phyloP scores from a whole-genome alignment of 768 basidiomycete genomes.

The Inosperma sp. region DNA sequence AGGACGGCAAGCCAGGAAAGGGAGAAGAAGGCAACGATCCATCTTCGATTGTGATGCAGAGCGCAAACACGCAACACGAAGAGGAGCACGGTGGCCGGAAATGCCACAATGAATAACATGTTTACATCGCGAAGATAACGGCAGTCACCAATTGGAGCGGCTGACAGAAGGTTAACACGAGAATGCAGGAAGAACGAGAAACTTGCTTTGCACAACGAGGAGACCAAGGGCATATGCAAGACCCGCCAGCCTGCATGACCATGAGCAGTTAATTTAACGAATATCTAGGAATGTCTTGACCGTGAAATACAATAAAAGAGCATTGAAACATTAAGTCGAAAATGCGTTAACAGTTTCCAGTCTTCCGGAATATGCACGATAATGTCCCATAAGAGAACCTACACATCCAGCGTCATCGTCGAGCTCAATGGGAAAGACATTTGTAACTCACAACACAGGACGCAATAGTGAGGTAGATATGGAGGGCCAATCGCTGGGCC shows the following conservation, averaged over 20 bases:
- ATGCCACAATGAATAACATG: not conserved
- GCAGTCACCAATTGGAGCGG: slow-evolving; percentile 3
- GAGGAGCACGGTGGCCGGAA: slow-evolving; percentile 20
- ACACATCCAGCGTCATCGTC: not conserved
- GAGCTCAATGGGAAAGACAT: not conserved
- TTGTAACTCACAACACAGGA: not conserved
- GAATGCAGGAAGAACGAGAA: not conserved
- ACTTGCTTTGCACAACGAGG: not conserved
- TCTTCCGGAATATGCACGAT: not conserved
- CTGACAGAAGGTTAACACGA: not conserved
- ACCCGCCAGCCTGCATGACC: not conserved
- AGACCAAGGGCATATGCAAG: slow-evolving; percentile 1
- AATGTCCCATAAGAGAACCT: slow-evolving; percentile 9
- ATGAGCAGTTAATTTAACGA: not conserved
- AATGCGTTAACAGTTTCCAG: not conserved
- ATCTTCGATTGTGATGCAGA: slow-evolving; percentile 16
- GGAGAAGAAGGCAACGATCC: slow-evolving; percentile 21
- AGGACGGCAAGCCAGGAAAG: slow-evolving; percentile 28
- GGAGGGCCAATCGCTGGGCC: not conserved
- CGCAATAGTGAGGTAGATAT: not conserved
- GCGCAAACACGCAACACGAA: slow-evolving; percentile 27
- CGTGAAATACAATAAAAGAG: slow-evolving; percentile 7
- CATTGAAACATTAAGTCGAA: not conserved
- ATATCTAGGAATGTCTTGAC: not conserved
- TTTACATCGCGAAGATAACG: slow-evolving; percentile 1